Evolutionary conservation across 495 filamentous ascomycete genomes (phyloP).

Genomic region (Neurospora tetraspora): DNA sequence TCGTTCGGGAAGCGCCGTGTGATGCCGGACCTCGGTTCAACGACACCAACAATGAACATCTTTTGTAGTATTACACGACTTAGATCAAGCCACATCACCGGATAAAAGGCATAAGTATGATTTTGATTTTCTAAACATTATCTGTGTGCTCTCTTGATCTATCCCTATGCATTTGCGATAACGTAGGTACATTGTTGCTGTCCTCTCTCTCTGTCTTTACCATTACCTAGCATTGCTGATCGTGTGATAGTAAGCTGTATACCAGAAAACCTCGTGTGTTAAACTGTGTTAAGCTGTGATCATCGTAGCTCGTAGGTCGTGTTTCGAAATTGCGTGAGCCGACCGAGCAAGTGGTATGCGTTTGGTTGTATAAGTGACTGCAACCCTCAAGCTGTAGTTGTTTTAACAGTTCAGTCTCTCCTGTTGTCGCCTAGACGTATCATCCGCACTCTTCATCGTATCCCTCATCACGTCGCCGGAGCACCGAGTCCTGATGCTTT

Average conservation of each 20-base stretch:
- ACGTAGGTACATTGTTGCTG: background rate
- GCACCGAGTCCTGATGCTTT: background rate
- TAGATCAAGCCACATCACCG: background rate
- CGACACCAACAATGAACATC: background rate
- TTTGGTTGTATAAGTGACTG: background rate
- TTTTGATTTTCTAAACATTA: background rate
- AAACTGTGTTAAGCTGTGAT: background rate
- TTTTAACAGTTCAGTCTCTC: background rate
- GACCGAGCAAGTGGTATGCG: background rate
- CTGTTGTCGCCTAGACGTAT: background rate
- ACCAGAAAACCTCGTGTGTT: background rate
- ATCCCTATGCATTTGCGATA: background rate
- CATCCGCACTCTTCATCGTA: background rate
- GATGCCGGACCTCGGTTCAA: background rate
- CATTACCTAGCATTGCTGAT: background rate
- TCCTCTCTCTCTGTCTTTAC: background rate
- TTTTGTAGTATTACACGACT: background rate
- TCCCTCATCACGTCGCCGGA: background rate
- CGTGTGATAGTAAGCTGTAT: background rate
- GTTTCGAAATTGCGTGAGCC: background rate
- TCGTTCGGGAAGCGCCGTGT: background rate
- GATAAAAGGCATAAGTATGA: background rate
- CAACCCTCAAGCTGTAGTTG: background rate
- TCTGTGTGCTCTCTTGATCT: background rate
- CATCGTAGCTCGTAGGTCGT: background rate